Evolutionary conservation across 495 filamentous ascomycete species (phyloP), one percentile per base, ranked within the genome.

Genomic region (Usnea hakonensis): DNA sequence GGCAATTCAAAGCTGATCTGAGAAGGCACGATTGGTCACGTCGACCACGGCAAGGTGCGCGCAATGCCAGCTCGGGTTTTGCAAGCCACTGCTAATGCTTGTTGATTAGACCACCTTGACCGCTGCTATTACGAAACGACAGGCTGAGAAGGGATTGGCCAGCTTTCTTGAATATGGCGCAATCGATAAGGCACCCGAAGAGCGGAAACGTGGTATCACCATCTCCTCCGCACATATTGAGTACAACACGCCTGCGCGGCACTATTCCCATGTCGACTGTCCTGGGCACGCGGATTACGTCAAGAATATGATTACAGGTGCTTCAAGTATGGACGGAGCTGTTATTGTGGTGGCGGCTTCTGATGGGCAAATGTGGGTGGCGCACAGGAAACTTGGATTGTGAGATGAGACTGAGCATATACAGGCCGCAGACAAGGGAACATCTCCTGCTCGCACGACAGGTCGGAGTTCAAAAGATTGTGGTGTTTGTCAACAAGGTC

Each of bases 201-300:
- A 98, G 84, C 87, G 94, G 68, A 96, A 96, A 83, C 95, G 94
- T 85, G 94, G 94, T 87, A 98, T 98, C 77, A 98, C 94, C 71
- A 98, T 98, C 78, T 90, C 94, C 54, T 90, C 93, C 44, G 90
- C 94, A 65, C 94, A 98, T 79, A 95, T 98, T 77, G 94, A 98
- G 80, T 98, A 97, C 78, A 80, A 87, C 70, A 97, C 94, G 72
- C 88, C 95, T 7, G 74, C 73, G 68, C 85, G 95, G 67, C 94
- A 98, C 79, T 98, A 98, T 79, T 91, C 94, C 70, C 94, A 98
- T 84, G 94, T 98, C 79, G 94, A 98, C 84, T 98, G 94, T 76
- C 94, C 94, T 59, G 94, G 94, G 76, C 94, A 98, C 85, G 94
- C 94, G 73, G 94, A 98, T 90, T 98, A 97, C 82, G 97, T 98